These are phyloP conservation scores for Piromyces sp. DNA, from an alignment of 192 early-diverging fungal genomes.

Conservation along the genomic window DNA sequence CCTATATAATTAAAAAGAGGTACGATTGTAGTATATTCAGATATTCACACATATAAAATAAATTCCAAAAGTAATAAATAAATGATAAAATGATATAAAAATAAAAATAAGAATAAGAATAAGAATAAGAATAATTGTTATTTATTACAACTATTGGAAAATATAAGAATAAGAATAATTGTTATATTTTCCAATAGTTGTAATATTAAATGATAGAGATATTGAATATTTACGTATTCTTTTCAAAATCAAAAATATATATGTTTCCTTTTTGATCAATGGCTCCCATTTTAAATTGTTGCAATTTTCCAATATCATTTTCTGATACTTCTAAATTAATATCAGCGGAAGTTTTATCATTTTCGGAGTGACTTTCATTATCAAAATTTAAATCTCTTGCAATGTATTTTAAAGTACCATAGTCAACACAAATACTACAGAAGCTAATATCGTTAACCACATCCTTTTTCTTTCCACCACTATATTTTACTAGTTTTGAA, in stretches of 20 bases:
- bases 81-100: too few species aligned
- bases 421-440: not conserved
- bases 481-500: not conserved
- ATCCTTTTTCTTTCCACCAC: not conserved
- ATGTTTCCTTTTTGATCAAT: not conserved
- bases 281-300: not conserved
- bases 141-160: too few species aligned
- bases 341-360: not conserved
- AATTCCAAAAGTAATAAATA: too few species aligned
- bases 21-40: too few species aligned
- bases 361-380: not conserved
- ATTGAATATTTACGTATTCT: not conserved
- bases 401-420: not conserved
- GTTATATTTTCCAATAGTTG: too few species aligned
- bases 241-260: not conserved
- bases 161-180: too few species aligned
- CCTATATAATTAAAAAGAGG: too few species aligned
- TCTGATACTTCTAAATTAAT: not conserved
- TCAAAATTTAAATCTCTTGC: not conserved
- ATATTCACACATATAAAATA: too few species aligned
- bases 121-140: too few species aligned
- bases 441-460: not conserved
- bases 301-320: not conserved
- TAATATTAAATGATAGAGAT: too few species aligned
- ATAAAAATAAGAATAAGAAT: too few species aligned